Evolutionary conservation across 176 grass and related monocot genomes (phyloP), one percentile per base, ranked within the genome.

Genomic region (Bothriochloa decipiens): DNA sequence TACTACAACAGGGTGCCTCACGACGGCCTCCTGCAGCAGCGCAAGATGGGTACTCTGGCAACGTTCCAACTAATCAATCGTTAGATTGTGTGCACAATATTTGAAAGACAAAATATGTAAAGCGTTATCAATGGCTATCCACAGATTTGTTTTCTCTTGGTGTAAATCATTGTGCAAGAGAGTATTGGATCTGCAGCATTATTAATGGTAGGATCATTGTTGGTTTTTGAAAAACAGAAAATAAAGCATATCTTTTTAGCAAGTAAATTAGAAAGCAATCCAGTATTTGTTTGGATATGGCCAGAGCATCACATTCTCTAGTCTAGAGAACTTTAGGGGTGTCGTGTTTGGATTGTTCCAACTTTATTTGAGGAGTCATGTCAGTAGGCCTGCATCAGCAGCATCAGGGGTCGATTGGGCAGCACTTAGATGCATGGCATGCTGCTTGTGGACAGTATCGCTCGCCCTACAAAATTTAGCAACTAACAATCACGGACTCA

Each of bases 391-490:
- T 66, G 27, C 27, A 33, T 66, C 63, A 50, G 47, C 14, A 60
- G n/a, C 58, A 62, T 62, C n/a, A 29, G 14, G 64, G 64, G 27
- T 17, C 47, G 46, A 47, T 47, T 4, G 13, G 64, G 11, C 28
- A 16, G 27, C 14, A 35, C 29, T 29, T 67, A 36, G 29, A 33
- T 66, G 40, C 40, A 7, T 45, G 28, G 18, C 4, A 35, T 61
- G n/a, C 52, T 65, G 62, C 65, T 35, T 67, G 65, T 67, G 63
- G 55, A n/a, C 55, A n/a, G 55, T 58, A 58, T 58, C 22, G 20
- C 9, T 61, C 57, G 57, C 57, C 57, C 22, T 60, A 12, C 22
- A 11, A 61, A 11, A 4, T 61, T 61, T 23, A 61, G 57, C 22
- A 61, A 61, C 57, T 61, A 25, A n/a, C 0, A 57, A 57, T 22